Percentiles rank a stretch among this genome's conserved stretches.
Conservation (phyloP, 176 grass and related monocot species). For the Elymus sibiricus region DNA sequence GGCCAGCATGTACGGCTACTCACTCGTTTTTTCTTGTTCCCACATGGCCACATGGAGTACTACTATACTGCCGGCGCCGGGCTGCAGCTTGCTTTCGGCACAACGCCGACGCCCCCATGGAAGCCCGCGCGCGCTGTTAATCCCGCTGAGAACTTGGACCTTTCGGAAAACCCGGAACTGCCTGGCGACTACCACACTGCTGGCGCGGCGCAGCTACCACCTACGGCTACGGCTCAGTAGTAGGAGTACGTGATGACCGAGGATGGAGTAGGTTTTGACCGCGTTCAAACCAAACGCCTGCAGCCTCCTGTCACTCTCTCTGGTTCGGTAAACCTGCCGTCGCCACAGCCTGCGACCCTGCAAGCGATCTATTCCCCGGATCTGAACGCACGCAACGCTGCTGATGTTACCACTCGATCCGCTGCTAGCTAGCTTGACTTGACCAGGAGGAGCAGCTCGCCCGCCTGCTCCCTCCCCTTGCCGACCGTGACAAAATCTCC, state of each 20-base stretch:
- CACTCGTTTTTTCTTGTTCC: not conserved
- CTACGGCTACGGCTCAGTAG: too few species aligned
- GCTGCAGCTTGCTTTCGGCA: not conserved
- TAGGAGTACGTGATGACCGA: constrained; percentile 9
- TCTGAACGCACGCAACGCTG: not conserved
- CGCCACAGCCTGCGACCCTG: not conserved
- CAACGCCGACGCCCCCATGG: not conserved
- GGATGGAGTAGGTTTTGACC: constrained; percentile 27
- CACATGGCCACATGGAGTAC: not conserved
- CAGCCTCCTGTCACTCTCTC: not conserved
- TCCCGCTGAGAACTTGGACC: constrained; percentile 21
- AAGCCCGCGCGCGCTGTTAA: constrained; percentile 15
- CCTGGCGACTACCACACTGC: not conserved
- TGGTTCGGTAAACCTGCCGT: constrained; percentile 12
- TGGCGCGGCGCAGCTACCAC: not conserved
- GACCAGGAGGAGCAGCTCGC: not conserved
- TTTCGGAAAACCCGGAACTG: constrained; percentile 33
- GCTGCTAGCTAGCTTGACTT: not conserved
- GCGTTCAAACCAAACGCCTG: not conserved
- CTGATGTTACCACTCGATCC: not conserved
- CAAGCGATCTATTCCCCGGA: not conserved
- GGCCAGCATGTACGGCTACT: not conserved
- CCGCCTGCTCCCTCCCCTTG: not conserved
- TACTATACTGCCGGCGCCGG: not conserved
- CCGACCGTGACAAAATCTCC: not conserved